phyloP scores from a whole-genome alignment of 164 flowering plant species.

The Magnolia changhungtana region DNA sequence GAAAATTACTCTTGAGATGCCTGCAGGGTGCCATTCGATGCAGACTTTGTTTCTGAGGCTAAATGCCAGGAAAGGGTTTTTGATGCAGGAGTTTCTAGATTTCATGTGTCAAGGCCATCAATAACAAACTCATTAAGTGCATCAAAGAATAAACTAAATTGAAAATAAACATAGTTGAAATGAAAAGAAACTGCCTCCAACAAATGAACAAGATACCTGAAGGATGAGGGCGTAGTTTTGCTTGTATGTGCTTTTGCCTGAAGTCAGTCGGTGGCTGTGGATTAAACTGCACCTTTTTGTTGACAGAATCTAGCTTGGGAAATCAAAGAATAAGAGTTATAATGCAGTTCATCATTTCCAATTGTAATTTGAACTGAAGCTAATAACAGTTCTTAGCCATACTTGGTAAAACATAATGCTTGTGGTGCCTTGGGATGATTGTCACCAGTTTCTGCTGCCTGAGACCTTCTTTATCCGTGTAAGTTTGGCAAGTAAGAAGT shows the following conservation, averaged over 20 bases:
- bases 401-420: conserved; percentile 92
- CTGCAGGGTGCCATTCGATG: conserved; percentile 42
- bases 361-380: neutral
- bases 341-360: neutral
- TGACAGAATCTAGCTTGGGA: conserved; percentile 53
- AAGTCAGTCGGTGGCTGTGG: conserved; percentile 53
- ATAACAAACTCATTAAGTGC: neutral
- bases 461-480: conserved; percentile 74
- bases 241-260: conserved; percentile 46
- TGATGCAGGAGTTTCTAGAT: conserved; percentile 57
- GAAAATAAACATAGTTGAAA: neutral
- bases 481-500: conserved; percentile 77
- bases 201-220: conserved; percentile 47
- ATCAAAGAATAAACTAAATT: neutral
- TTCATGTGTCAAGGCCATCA: neutral
- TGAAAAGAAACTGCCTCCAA: neutral
- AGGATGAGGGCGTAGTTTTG: conserved; percentile 54
- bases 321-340: neutral
- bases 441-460: conserved; percentile 82
- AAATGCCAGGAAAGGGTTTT: conserved; percentile 94
- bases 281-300: conserved; percentile 78
- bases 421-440: conserved; percentile 82
- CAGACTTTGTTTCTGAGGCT: conserved; percentile 68
- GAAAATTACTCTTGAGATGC: conserved; percentile 18
- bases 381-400: conserved; percentile 19